These are phyloP conservation scores for Lipomyces starkeyi DNA, from an alignment of 805 yeast genomes.

Conservation along the genomic window DNA sequence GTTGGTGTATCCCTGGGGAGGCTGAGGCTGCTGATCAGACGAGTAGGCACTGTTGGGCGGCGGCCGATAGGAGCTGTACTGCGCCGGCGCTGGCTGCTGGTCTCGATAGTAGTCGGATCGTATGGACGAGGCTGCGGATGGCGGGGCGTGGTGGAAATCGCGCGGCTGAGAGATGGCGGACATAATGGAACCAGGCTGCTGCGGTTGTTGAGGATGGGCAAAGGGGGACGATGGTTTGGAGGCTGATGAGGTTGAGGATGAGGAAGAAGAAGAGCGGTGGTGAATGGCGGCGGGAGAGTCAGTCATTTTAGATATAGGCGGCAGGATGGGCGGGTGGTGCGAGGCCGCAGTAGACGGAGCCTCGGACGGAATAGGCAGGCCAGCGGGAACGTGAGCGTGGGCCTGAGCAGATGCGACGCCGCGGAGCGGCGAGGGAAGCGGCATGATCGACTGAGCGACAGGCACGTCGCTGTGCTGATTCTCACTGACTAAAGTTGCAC, in stretches of 20 bases:
- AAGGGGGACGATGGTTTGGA: slow-evolving; percentile 7
- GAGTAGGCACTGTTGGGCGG: slow-evolving; percentile 2
- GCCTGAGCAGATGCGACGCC: slow-evolving; percentile 6
- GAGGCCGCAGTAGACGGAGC: neutral
- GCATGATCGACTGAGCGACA: slow-evolving; percentile 4
- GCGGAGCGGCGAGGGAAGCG: slow-evolving; percentile 7
- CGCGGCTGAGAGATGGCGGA: slow-evolving; percentile 12
- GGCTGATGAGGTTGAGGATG: slow-evolving; percentile 1
- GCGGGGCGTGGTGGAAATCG: neutral
- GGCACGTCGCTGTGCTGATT: neutral
- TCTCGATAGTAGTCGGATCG: slow-evolving; percentile 13
- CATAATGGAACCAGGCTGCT: neutral
- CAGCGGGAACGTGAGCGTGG: slow-evolving; percentile 5
- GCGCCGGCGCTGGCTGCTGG: slow-evolving; percentile 9
- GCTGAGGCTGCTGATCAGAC: slow-evolving; percentile 16
- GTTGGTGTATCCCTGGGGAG: slow-evolving; percentile 11
- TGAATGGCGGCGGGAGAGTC: slow-evolving; percentile 26
- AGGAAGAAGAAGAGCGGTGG: slow-evolving; percentile 27
- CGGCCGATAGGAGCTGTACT: neutral
- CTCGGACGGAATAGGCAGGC: neutral
- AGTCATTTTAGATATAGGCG: slow-evolving; percentile 32
- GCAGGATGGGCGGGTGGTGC: slow-evolving; percentile 24
- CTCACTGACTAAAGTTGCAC: neutral
- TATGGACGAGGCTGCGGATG: slow-evolving; percentile 2
- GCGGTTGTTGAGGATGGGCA: slow-evolving; percentile 15